Conservation (phyloP, 139 green algal species). For the Coelastrella sp. region DNA sequence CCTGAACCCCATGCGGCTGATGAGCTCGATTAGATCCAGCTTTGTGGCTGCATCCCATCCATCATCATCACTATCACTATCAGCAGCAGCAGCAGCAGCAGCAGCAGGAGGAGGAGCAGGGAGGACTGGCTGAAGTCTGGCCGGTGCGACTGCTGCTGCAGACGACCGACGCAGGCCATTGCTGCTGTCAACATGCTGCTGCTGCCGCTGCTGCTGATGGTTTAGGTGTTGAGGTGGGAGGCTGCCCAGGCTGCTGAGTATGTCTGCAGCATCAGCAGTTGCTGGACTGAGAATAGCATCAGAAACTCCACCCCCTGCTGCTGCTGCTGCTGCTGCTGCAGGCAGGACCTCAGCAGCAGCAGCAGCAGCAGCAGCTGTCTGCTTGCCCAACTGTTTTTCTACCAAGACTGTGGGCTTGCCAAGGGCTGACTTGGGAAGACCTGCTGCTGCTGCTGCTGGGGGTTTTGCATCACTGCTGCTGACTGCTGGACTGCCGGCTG, state of each 20-base stretch:
- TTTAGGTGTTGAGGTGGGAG: background rate
- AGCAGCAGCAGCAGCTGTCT: background rate
- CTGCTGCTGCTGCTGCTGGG: conserved; percentile 4
- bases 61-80: background rate
- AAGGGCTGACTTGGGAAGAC: background rate
- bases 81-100: background rate
- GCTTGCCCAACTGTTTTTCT: background rate
- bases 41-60: background rate
- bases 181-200: background rate
- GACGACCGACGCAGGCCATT: background rate
- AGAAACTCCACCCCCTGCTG: background rate
- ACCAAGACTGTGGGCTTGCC: background rate
- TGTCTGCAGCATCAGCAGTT: conserved; percentile 4
- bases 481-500: background rate
- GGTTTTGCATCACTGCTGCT: background rate
- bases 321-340: conserved; percentile 7
- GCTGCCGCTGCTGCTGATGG: conserved; percentile 18
- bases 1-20: background rate
- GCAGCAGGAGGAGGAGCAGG: background rate
- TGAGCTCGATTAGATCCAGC: conserved; percentile 20
- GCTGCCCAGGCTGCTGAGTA: conserved; percentile 1
- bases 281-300: background rate
- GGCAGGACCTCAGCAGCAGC: background rate
- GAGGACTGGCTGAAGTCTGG: no score
- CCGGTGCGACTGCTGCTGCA: background rate